Conservation (phyloP, 805 yeast species). For the Isabelozyma gotoi region DNA sequence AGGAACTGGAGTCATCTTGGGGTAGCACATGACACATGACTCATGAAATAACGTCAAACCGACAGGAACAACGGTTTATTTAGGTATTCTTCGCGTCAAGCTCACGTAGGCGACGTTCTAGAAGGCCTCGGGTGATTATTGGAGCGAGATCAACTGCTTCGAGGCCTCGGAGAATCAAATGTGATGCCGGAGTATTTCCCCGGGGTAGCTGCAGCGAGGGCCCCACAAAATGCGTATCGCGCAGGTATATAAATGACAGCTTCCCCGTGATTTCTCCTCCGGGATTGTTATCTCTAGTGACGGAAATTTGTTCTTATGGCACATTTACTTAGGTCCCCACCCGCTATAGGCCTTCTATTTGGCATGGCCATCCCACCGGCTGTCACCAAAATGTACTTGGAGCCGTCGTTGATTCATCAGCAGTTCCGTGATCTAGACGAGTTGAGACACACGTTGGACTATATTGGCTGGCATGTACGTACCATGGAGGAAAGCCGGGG, state of each 20-base stretch:
- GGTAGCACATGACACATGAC: not conserved
- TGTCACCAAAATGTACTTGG: conserved; percentile 22
- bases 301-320: conserved; percentile 7
- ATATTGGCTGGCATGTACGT: conserved; percentile 36
- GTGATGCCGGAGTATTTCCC: not conserved
- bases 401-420: conserved; percentile 22
- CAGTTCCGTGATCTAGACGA: conserved; percentile 28
- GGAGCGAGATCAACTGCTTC: not conserved
- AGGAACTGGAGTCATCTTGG: not conserved
- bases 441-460: conserved; percentile 29
- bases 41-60: not conserved
- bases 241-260: not conserved
- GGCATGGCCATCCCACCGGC: conserved; percentile 32
- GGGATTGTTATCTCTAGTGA: too few species aligned
- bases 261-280: not conserved
- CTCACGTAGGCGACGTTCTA: not conserved
- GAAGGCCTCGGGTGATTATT: not conserved
- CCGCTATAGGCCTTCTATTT: conserved; percentile 21
- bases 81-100: too few species aligned
- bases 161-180: not conserved
- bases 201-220: not conserved
- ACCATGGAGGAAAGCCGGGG: conserved; percentile 30
- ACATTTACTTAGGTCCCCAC: conserved; percentile 7
- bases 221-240: not conserved
- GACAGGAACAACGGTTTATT: too few species aligned